phyloP scores from a whole-genome alignment of 345 rosid genomes.

The Adansonia digitata region DNA sequence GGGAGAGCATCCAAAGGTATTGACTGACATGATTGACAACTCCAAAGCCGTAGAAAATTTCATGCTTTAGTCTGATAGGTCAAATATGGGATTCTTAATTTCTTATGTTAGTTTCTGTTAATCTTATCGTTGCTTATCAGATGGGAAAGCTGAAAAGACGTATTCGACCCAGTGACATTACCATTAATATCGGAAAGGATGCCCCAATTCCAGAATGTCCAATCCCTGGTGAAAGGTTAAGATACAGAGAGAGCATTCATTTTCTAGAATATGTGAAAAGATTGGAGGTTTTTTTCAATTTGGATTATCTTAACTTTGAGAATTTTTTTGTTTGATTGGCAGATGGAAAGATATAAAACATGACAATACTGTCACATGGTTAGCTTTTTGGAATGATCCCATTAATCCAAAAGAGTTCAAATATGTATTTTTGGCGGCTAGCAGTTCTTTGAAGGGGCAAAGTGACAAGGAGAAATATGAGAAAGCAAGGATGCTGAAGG shows the following conservation, averaged over 20 bases:
- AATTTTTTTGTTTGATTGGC: conserved; percentile 22
- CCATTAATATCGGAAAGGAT: conserved; percentile 89
- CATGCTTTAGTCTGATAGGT: conserved; percentile 6
- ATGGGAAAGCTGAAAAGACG: conserved; percentile 97
- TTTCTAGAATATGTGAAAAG: conserved; percentile 4
- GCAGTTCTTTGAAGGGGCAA: conserved; percentile 94
- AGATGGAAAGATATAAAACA: conserved; percentile 99
- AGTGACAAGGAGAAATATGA: conserved; percentile 98
- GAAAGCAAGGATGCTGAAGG: conserved; percentile 96
- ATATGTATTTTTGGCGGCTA: conserved; percentile 93
- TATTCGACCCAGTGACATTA: conserved; percentile 81
- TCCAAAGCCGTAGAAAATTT: conserved; percentile 8
- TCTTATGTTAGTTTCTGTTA: conserved; percentile 1
- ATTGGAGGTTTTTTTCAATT: conserved; percentile 3
- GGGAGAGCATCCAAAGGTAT: conserved; percentile 99
- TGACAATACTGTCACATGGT: conserved; percentile 96
- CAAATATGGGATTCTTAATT: conserved; percentile 10
- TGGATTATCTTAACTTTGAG: conserved; percentile 28
- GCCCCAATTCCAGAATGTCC: conserved; percentile 92
- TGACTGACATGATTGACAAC: conserved; percentile 12
- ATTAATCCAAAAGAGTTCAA: conserved; percentile 89
- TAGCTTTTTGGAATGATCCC: conserved; percentile 99
- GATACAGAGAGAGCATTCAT: not conserved
- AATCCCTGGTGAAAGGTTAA: conserved; percentile 85
- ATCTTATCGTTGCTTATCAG: conserved; percentile 37